Base-by-base conservation (phyloP, 2,329 filamentous ascomycete genomes). In the Blastomyces parvus region DNA sequence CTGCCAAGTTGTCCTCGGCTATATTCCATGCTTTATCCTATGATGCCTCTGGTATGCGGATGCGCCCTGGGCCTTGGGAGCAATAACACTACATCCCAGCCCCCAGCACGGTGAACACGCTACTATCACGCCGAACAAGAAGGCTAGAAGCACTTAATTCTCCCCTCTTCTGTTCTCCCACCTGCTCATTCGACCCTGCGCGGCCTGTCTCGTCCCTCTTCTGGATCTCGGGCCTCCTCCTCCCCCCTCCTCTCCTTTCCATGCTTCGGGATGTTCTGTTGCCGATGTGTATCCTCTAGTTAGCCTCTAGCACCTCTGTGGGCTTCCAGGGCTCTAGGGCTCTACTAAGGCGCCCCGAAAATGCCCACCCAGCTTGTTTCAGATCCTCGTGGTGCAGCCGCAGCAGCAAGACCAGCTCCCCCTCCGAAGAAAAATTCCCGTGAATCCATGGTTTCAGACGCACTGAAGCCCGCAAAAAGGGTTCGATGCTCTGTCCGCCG, bases 321-420 rank as follows among this genome's bases (percentile, higher is more conserved):
- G 33, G 33, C 33, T 36, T 36, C 30, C 2, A 33, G 6, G n/a
- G n/a, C 1, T 42, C 40, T 14, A 42, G 13, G n/a, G 11, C 50
- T 53, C 19, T 19, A 14, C 8, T 17, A 17, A 19, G 13, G 6
- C 50, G 27, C 50, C 19, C 9, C 27, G 13, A 36, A 33, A 55
- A 55, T 55, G 52, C 14, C 52, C 52, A 36, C 52, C 52, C 27
- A 33, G 52, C 27, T 55, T 55, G 52, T 55, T 55, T 55, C 50
- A 33, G 50, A 33, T 33, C 30, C 25, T 6, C 3, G 22, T 22
- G 9, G 3, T 25, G 46, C 2, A 30, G 30, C 30, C n/a, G n/a
- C n/a, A n/a, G n/a, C n/a, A 48, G n/a, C 44, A 46, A 46, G 44
- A 46, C 44, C 44, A 1, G 44, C 19, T 46, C 17, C 44, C 19